Evolutionary conservation across 179 eudicot species (phyloP), one percentile per base, ranked within the genome.

Genomic region (Patellifolia procumbens): DNA sequence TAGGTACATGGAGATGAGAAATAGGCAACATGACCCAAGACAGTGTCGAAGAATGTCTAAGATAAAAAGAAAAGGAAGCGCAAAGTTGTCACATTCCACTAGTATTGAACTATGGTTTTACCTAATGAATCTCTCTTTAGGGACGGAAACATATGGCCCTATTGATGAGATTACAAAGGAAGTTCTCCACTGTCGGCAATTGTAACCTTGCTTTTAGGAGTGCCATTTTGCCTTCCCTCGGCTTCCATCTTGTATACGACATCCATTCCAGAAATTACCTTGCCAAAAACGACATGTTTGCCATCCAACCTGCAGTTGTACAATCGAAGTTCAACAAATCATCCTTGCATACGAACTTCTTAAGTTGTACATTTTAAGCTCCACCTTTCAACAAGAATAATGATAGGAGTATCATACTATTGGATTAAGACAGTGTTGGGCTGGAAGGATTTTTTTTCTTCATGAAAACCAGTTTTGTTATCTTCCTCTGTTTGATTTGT

Each of bases 261-360:
- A 75, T 93, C 99, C 98, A 95, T 95, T 76, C 99, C 98, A 2
- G 98, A 93, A 29, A 95, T 74, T 29, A 95, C 99, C 85, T 95
- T 95, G 43, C 99, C 97, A 59, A 95, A 95, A 24, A 95, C 99
- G 0, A 95, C 99, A 70, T 95, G 98, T 64, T 83, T 85, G n/a
- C 97, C 98, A 81, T 95, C 99, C 90, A 95, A 91, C 99, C 99
- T 95, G 89, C 56, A 53, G 17, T 53, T 61, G 52, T 37, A 42
- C 66, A 17, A 2, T 3, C 2, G 42, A 68, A 70, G 63, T 22
- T 63, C 9, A 46, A 13, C 51, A 10, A 28, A 59, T 7, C 35
- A 26, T n/a, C 42, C 17, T 55, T 31, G 55, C 10, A 20, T 12
- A n/a, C 19, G 43, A 53, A 55, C 55, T 19, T 42, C 3, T 28